These are phyloP conservation scores for Haberlea rhodopensis DNA, from an alignment of 257 asterid genomes.

Conservation along the genomic window DNA sequence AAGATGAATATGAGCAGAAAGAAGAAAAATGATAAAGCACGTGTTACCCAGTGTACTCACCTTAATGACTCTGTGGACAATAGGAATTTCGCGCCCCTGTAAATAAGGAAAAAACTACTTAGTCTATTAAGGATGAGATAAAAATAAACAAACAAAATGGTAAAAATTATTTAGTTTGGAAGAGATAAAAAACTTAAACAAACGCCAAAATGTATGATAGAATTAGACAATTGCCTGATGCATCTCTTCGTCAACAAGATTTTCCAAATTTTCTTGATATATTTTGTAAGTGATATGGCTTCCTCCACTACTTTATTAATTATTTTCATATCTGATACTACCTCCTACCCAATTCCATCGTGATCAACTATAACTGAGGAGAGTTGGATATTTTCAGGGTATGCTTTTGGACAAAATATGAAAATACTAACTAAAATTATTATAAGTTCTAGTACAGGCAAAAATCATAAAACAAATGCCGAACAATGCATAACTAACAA, in stretches of 20 bases:
- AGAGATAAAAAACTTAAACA: not conserved
- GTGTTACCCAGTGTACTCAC: slow-evolving; percentile 33
- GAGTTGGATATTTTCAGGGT: not conserved
- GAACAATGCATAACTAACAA: slow-evolving; percentile 20
- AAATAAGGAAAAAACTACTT: slow-evolving; percentile 22
- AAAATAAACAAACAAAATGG: slow-evolving; percentile 7
- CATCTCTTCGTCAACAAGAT: slow-evolving; percentile 2
- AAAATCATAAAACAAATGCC: not conserved
- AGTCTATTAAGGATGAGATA: not conserved
- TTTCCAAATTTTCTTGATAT: slow-evolving; percentile 6
- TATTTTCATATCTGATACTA: not conserved
- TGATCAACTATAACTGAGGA: not conserved
- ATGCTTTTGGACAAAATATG: not conserved
- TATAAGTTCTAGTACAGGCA: not conserved
- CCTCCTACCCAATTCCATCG: not conserved
- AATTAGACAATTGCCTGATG: not conserved
- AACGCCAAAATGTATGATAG: slow-evolving; percentile 1
- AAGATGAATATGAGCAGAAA: not conserved
- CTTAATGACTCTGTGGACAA: slow-evolving; percentile 97
- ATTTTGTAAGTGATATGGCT: not conserved
- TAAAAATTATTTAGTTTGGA: slow-evolving; percentile 9
- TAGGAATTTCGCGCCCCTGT: slow-evolving; percentile 99
- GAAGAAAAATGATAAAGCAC: slow-evolving; percentile 5
- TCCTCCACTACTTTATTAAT: not conserved
- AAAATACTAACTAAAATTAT: not conserved